These are phyloP conservation scores for Aspergillus floridensis DNA, from an alignment of 2,329 filamentous ascomycete species.

Conservation along the genomic window DNA sequence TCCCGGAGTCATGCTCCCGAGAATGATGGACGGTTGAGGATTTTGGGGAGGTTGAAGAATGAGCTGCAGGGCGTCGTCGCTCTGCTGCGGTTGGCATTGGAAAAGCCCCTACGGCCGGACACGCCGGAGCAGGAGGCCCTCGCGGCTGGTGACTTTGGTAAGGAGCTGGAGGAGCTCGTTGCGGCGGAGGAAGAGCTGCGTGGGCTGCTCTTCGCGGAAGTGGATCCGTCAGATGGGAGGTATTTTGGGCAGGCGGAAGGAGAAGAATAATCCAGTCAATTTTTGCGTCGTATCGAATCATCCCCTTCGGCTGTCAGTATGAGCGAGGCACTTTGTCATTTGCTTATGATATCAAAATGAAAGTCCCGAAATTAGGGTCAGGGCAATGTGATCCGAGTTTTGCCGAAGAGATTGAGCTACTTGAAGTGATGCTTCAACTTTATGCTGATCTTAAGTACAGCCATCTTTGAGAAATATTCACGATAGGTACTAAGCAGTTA, in stretches of 20 bases:
- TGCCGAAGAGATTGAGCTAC: no score
- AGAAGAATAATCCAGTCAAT: not conserved
- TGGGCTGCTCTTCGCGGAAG: constrained; percentile 25
- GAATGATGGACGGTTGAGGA: constrained; percentile 4
- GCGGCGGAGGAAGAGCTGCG: constrained; percentile 34
- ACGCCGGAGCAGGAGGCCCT: constrained; percentile 12
- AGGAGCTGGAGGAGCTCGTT: constrained; percentile 36
- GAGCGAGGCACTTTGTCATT: no score
- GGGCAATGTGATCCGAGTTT: no score
- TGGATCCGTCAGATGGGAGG: constrained; percentile 19
- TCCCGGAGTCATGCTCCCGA: not conserved
- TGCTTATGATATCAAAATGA: no score
- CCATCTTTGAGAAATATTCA: no score
- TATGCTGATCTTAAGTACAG: no score
- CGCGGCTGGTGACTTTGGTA: constrained; percentile 28
- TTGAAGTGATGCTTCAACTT: no score
- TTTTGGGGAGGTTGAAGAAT: constrained; percentile 23
- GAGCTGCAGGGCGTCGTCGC: constrained; percentile 29
- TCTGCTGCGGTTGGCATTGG: constrained; percentile 31
- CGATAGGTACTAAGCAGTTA: no score
- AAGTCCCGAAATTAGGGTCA: no score
- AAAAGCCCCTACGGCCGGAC: constrained; percentile 22
- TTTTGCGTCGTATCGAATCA: no score
- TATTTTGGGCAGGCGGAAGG: constrained; percentile 11
- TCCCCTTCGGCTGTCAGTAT: no score